Evolutionary conservation across 257 asterid genomes (phyloP).

Genomic region (Solanum pimpinellifolium): DNA sequence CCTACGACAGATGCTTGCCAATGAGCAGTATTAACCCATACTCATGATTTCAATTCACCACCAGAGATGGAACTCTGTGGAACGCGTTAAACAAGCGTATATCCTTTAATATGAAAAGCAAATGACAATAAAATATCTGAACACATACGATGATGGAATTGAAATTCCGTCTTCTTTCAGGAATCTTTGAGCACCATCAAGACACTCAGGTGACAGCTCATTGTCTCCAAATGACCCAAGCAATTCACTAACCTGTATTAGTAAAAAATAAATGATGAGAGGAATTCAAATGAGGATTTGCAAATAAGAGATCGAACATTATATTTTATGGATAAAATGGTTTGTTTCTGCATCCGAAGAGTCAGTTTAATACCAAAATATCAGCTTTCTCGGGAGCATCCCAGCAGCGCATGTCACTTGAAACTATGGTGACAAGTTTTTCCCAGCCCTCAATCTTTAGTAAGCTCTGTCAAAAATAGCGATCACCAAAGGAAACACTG

Average conservation of each 20-base stretch:
- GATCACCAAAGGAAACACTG: not conserved
- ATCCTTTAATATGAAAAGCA: not conserved
- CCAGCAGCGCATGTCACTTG: conserved; percentile 97
- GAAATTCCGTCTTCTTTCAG: conserved; percentile 90
- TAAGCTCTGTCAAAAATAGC: conserved; percentile 54
- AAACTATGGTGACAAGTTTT: conserved; percentile 58
- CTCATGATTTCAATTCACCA: not conserved
- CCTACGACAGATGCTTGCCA: not conserved
- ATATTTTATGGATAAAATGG: not conserved
- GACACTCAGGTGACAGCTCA: conserved; percentile 99
- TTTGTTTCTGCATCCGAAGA: not conserved
- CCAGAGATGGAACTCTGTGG: not conserved
- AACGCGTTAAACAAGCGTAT: not conserved
- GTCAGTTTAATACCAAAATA: conserved; percentile 50
- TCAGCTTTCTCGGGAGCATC: conserved; percentile 95
- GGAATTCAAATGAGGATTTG: not conserved
- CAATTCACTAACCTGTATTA: conserved; percentile 81
- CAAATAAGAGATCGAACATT: not conserved
- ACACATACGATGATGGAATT: conserved; percentile 76
- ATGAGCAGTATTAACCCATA: not conserved
- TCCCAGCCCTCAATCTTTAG: conserved; percentile 98
- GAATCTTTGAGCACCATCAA: conserved; percentile 95
- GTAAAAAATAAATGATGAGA: not conserved
- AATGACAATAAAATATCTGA: not conserved
- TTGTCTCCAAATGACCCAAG: conserved; percentile 98